Evolutionary conservation across 2,329 filamentous ascomycete genomes (phyloP), one percentile per base, ranked within the genome.

Genomic region (Hypoxylon sp.): DNA sequence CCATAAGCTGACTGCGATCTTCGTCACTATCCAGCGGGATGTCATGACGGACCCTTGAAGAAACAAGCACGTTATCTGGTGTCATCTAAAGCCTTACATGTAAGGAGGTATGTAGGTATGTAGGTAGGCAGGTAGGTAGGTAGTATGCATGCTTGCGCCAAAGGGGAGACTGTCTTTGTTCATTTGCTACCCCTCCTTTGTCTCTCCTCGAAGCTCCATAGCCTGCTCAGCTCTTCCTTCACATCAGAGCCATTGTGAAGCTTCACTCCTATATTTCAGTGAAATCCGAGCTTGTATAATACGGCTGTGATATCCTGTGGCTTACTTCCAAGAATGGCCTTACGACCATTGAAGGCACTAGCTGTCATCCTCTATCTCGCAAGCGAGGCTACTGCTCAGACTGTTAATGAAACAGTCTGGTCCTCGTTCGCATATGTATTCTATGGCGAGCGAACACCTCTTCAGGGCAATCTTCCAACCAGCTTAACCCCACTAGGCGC

Each of bases 391-490:
- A 19, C 51, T 13, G 73, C 70, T 5, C 69, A 74, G 40, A 61
- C 66, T 8, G 51, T 55, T 12, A 65, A 62, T 27, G 70, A 73
- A 38, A 75, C 69, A 17, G 73, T 82, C 40, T 81, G 78, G 77
- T 75, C 76, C 3, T 75, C 74, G 0, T 74, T 78, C 31, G 74
- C 72, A 16, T 80, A 75, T 63, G 59, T 81, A 56, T 69, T 77
- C 54, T 69, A 83, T 60, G 82, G 82, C 61, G 81, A 85, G 62
- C 78, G 73, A 29, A 80, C 75, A 3, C 81, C 81, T 2, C 34
- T 70, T 2, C 35, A 67, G 1, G 63, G 67, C 9, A 29, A 62
- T 3, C 50, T 65, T 5, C 52, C 64, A 4, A 64, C 69, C 7
- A 63, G 59, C 20, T 68, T 85, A 17, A 83, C 81, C 2, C 78